phyloP scores from a whole-genome alignment of 2,329 filamentous ascomycete genomes.

The Fusarium sp. region DNA sequence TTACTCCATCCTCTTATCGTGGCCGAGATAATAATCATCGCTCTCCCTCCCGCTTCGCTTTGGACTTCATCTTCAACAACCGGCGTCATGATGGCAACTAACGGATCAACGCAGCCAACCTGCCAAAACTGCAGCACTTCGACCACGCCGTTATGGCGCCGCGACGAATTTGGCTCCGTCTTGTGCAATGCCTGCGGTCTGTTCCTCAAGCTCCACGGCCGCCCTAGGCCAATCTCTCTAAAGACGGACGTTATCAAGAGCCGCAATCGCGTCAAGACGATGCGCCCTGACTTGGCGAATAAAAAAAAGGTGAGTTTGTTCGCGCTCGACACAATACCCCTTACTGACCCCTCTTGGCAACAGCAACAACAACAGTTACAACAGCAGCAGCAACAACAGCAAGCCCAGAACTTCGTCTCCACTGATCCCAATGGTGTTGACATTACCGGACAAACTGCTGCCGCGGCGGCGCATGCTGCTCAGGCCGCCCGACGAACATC shows the following conservation, averaged over 20 bases:
- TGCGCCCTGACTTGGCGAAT: slow-evolving; percentile 76
- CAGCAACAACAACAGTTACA: slow-evolving; percentile 38
- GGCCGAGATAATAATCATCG: slow-evolving; percentile 49
- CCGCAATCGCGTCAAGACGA: slow-evolving; percentile 95
- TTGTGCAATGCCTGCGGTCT: slow-evolving; percentile 98
- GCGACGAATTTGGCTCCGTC: slow-evolving; percentile 93
- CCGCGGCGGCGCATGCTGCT: slow-evolving; percentile 62
- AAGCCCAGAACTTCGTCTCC: slow-evolving; percentile 51
- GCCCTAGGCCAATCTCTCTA: slow-evolving; percentile 89
- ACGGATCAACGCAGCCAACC: slow-evolving; percentile 80
- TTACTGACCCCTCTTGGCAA: slow-evolving; percentile 10
- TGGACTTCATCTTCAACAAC: slow-evolving; percentile 48
- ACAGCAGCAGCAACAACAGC: slow-evolving; percentile 50
- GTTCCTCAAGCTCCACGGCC: slow-evolving; percentile 95
- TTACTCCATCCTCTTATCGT: slow-evolving; percentile 52
- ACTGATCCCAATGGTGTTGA: slow-evolving; percentile 67
- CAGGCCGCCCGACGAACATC: slow-evolving; percentile 66
- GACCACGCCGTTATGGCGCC: slow-evolving; percentile 94
- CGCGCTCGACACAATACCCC: neutral
- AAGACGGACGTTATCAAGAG: slow-evolving; percentile 99
- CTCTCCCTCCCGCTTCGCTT: slow-evolving; percentile 42
- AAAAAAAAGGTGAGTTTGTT: slow-evolving; percentile 75
- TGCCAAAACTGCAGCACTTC: slow-evolving; percentile 97
- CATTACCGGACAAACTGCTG: slow-evolving; percentile 57
- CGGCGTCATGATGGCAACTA: slow-evolving; percentile 60